A percentile compares a stretch with the other conserved stretches of the same genome.
Evolutionary conservation across 2,329 filamentous ascomycete species (phyloP).

Genomic region (Scleromitrula shiraiana): DNA sequence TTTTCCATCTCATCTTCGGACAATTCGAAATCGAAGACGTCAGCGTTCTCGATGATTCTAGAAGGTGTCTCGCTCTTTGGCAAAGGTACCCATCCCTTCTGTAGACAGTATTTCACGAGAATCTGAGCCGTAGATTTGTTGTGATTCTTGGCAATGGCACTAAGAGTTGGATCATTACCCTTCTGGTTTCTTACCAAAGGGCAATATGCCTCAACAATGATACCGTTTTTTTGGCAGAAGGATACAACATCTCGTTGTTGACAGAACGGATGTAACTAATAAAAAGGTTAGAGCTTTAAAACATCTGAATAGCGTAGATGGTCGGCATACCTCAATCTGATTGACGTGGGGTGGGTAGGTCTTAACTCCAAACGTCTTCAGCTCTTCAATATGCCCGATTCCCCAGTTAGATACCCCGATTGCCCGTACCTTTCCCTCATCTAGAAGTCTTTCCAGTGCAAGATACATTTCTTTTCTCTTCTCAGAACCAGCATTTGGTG

Average conservation of each 20-base stretch:
- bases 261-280: slow-evolving; percentile 57
- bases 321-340: slow-evolving; percentile 29
- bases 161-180: slow-evolving; percentile 43
- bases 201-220: slow-evolving; percentile 45
- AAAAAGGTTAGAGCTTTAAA: background rate
- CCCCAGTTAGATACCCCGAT: slow-evolving; percentile 9
- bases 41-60: slow-evolving; percentile 51
- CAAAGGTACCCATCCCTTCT: slow-evolving; percentile 61
- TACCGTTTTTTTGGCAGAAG: slow-evolving; percentile 39
- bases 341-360: slow-evolving; percentile 9
- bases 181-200: slow-evolving; percentile 51
- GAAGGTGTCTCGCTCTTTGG: slow-evolving; percentile 56
- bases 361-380: slow-evolving; percentile 1
- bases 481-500: background rate
- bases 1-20: slow-evolving; percentile 47
- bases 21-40: slow-evolving; percentile 49
- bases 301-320: background rate
- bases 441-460: slow-evolving; percentile 3
- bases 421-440: background rate
- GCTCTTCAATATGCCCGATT: slow-evolving; percentile 9
- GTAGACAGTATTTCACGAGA: slow-evolving; percentile 46
- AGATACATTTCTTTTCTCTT: slow-evolving; percentile 6
- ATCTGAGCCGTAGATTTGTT: slow-evolving; percentile 55
- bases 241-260: slow-evolving; percentile 49
- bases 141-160: slow-evolving; percentile 49